Base-by-base conservation (phyloP, 495 filamentous ascomycete species). In the Podospora australis region DNA sequence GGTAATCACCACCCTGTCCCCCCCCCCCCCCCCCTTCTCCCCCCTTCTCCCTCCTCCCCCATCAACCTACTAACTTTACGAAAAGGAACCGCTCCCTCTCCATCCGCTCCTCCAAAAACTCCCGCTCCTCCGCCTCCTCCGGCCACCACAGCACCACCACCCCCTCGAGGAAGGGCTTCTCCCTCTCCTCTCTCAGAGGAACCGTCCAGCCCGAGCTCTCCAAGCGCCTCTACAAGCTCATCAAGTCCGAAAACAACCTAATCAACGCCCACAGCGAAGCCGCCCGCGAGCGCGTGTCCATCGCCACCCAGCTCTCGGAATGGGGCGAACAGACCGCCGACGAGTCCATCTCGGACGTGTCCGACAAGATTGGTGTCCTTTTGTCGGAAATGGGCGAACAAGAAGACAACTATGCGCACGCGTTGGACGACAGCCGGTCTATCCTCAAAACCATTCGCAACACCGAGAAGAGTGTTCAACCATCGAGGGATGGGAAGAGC, bases 311-410 rank as follows among this genome's bases (percentile, higher is more conserved):
- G 70, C 79, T 98, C n/a, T 90, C 86, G 4, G 92, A 96, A 47
- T 97, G 94, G 94, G 94, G 92, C 44, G 90, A 96, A 64, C 77
- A 83, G 34, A 92, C 90, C 2, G 73, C 76, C 3, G 92, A 98
- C 62, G 89, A 92, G 39, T 81, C 83, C 29, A 70, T 98, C 56
- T 87, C 80, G 7, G 91, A 96, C 63, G 77, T 98, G 47, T 84
- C 84, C 49, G 94, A 97, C 71, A 97, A 97, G 70, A 70, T 98
- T 34, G 94, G 88, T 24, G 92, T 97, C 25, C 70, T 98, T 58
- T 71, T 98, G 42, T 81, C 83, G 1, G 92, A 96, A 70, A 75
- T 98, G 26, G 92, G 89, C 29, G 86, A 92, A 60, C 90, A 95
- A 68, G 92, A 97, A 59, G 89, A 95, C 52, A 53, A 73, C 28